phyloP scores from a whole-genome alignment of 1,139 yeast species.

The Neolecta irregularis region DNA sequence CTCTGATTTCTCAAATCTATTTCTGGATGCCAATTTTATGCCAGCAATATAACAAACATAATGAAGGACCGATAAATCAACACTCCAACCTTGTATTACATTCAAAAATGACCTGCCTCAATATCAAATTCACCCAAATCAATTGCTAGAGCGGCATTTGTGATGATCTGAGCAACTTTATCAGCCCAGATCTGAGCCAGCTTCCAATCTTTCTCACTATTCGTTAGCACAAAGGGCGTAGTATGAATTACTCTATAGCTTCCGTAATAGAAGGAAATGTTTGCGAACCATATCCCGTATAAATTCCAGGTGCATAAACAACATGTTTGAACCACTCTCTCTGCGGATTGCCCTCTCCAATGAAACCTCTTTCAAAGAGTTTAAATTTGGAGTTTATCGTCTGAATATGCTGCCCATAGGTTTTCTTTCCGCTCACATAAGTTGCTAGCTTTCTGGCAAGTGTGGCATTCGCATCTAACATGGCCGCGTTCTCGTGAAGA shows the following conservation, averaged over 20 bases:
- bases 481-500: background rate
- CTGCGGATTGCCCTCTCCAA: constrained; percentile 47
- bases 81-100: too few species aligned
- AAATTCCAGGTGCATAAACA: constrained; percentile 66
- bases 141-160: too few species aligned
- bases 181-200: too few species aligned
- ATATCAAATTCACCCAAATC: too few species aligned
- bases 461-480: constrained; percentile 3
- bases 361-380: constrained; percentile 52
- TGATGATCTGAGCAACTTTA: too few species aligned
- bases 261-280: constrained; percentile 10
- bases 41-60: too few species aligned
- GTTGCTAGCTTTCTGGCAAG: constrained; percentile 6
- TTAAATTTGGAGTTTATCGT: constrained; percentile 21
- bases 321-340: constrained; percentile 82
- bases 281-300: constrained; percentile 5
- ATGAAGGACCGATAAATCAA: too few species aligned
- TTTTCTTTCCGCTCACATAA: constrained; percentile 3
- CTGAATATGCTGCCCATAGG: constrained; percentile 7
- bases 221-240: too few species aligned
- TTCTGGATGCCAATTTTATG: too few species aligned
- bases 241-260: constrained; percentile 3
- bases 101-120: too few species aligned
- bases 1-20: too few species aligned
- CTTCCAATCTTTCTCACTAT: too few species aligned